phyloP scores from a whole-genome alignment of 2,329 filamentous ascomycete species.

The Sclerotinia spermophila region DNA sequence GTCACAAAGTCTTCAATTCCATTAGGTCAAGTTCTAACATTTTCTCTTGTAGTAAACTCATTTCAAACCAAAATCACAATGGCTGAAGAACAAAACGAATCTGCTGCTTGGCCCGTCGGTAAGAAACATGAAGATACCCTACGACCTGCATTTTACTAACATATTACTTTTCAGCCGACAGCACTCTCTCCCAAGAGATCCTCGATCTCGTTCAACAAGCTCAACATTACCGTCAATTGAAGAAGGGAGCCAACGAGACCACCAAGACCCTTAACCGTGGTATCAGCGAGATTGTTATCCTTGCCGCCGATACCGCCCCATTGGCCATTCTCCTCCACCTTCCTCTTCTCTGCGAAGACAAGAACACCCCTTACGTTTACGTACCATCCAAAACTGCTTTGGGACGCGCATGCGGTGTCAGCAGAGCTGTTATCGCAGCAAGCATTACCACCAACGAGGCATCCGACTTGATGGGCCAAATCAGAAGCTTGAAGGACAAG shows the following conservation, averaged over 20 bases:
- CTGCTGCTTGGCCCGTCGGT: slow-evolving; percentile 31
- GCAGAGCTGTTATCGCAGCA: slow-evolving; percentile 78
- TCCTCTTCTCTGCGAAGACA: slow-evolving; percentile 82
- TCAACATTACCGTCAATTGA: slow-evolving; percentile 66
- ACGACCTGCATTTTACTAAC: slow-evolving; percentile 35
- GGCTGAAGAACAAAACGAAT: slow-evolving; percentile 38
- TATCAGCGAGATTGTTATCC: slow-evolving; percentile 82
- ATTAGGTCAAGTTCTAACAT: neutral
- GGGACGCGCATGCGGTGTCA: slow-evolving; percentile 85
- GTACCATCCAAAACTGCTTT: slow-evolving; percentile 78
- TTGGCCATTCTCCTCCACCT: slow-evolving; percentile 86
- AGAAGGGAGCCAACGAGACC: slow-evolving; percentile 84
- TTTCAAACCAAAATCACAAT: slow-evolving; percentile 27
- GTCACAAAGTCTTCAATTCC: neutral
- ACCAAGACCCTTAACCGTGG: slow-evolving; percentile 91
- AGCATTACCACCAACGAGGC: slow-evolving; percentile 91
- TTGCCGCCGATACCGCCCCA: slow-evolving; percentile 83
- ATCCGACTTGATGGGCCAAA: slow-evolving; percentile 81
- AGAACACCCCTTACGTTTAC: slow-evolving; percentile 70
- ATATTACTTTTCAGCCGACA: slow-evolving; percentile 62
- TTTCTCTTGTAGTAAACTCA: slow-evolving; percentile 9
- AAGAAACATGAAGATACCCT: slow-evolving; percentile 41
- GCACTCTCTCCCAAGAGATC: slow-evolving; percentile 73
- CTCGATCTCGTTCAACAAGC: slow-evolving; percentile 68
- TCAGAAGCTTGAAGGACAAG: slow-evolving; percentile 87